phyloP scores from a whole-genome alignment of 2,329 filamentous ascomycete genomes.

The Penicillium sp. region DNA sequence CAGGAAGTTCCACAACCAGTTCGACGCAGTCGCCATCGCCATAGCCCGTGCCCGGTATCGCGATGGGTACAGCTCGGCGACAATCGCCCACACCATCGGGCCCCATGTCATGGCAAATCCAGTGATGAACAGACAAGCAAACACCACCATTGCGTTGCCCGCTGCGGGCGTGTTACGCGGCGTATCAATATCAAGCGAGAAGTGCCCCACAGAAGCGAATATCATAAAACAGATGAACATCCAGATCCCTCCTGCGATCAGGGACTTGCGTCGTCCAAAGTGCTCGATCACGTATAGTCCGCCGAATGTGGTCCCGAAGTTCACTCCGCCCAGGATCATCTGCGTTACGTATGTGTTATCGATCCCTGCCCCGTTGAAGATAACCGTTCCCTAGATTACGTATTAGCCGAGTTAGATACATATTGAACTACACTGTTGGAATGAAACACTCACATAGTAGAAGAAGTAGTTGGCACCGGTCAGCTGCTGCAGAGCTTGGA shows the following conservation, averaged over 20 bases:
- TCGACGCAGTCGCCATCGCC: conserved; percentile 70
- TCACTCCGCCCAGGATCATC: conserved; percentile 65
- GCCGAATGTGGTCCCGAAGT: conserved; percentile 63
- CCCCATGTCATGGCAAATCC: conserved; percentile 69
- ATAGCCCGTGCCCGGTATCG: conserved; percentile 66
- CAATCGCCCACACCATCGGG: conserved; percentile 53
- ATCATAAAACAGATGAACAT: conserved; percentile 64
- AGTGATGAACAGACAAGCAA: conserved; percentile 68
- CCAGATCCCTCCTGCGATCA: conserved; percentile 65
- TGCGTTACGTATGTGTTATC: conserved; percentile 62
- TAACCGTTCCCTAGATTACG: conserved; percentile 46
- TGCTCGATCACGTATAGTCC: conserved; percentile 68
- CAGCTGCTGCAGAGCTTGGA: conserved; percentile 46
- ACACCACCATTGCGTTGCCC: conserved; percentile 66
- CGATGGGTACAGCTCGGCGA: conserved; percentile 42
- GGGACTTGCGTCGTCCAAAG: conserved; percentile 64
- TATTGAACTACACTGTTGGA: too few species aligned
- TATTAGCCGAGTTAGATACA: conserved; percentile 30
- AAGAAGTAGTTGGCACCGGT: conserved; percentile 49
- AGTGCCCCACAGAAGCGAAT: conserved; percentile 58
- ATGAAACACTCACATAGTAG: conserved; percentile 50
- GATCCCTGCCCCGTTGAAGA: conserved; percentile 63
- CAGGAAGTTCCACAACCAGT: conserved; percentile 73
- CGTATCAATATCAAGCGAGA: conserved; percentile 35
- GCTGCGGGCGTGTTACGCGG: conserved; percentile 47